These are phyloP conservation scores for Penicillium sp. DNA, from an alignment of 2,329 filamentous ascomycete genomes.

Conservation along the genomic window DNA sequence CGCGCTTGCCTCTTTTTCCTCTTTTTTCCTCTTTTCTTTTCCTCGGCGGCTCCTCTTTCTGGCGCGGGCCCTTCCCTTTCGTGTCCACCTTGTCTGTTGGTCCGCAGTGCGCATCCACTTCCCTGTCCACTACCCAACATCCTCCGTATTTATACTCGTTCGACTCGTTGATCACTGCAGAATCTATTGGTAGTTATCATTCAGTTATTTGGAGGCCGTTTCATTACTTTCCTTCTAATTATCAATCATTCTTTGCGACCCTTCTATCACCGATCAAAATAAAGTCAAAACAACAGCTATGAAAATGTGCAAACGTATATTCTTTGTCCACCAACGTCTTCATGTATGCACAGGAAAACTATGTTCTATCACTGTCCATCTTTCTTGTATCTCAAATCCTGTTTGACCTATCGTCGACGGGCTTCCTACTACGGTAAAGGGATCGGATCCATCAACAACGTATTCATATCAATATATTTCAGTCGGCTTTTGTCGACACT, in stretches of 20 bases:
- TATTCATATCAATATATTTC: background rate
- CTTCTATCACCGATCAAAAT: constrained; percentile 4
- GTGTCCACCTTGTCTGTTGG: background rate
- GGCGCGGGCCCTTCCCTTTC: constrained; percentile 29
- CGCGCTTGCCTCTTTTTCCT: background rate
- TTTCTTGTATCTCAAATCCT: background rate
- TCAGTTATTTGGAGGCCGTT: background rate
- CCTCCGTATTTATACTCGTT: constrained; percentile 67
- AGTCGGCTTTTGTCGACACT: background rate
- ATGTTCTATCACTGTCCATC: no score
- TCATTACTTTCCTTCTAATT: background rate
- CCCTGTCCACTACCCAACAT: constrained; percentile 31
- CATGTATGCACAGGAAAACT: background rate
- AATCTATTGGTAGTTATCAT: constrained; percentile 34
- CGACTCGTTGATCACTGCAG: constrained; percentile 50
- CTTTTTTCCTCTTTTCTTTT: constrained; percentile 6
- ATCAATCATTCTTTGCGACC: constrained; percentile 18
- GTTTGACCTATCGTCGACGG: background rate
- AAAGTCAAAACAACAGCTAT: constrained; percentile 8
- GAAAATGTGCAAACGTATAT: background rate
- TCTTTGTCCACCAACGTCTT: constrained; percentile 14
- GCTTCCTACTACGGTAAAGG: background rate
- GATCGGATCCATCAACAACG: background rate
- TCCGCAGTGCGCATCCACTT: background rate
- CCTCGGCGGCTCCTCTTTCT: constrained; percentile 11